Evolutionary conservation across 2,329 filamentous ascomycete species (phyloP).

Genomic region (Setomelanomma holmii): DNA sequence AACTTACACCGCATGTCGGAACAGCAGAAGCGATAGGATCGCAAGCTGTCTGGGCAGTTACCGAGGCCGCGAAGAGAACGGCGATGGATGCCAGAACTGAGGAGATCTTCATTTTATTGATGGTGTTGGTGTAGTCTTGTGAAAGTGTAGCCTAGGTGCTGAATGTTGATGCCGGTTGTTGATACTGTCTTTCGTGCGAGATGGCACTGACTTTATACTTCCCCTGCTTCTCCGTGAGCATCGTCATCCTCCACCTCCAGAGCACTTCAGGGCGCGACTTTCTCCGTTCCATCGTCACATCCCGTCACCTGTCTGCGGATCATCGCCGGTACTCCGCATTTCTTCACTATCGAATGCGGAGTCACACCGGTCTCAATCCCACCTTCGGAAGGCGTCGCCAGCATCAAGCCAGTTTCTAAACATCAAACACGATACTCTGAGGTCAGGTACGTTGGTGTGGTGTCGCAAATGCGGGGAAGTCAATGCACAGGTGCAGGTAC

Average conservation of each 20-base stretch:
- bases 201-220: neutral
- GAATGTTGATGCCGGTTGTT: neutral
- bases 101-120: constrained; percentile 2
- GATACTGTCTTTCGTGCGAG: neutral
- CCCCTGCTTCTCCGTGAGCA: neutral
- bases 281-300: no score
- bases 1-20: constrained; percentile 12
- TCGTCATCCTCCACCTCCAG: neutral
- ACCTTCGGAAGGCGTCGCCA: neutral
- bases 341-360: neutral
- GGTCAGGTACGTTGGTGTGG: no score
- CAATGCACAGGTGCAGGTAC: neutral
- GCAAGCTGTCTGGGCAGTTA: constrained; percentile 12
- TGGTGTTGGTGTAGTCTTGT: neutral
- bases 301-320: no score
- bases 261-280: no score
- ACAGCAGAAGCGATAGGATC: constrained; percentile 11
- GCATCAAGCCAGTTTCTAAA: no score
- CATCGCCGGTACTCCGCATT: neutral
- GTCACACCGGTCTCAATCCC: neutral
- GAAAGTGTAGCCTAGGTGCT: no score
- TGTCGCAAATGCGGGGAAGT: neutral
- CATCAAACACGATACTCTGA: no score
- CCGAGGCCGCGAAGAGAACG: constrained; percentile 2
- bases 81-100: constrained; percentile 2